Evolutionary conservation across 148 eudicot species (phyloP), one percentile per base, ranked within the genome.

Genomic region (Rhododendron simsii): DNA sequence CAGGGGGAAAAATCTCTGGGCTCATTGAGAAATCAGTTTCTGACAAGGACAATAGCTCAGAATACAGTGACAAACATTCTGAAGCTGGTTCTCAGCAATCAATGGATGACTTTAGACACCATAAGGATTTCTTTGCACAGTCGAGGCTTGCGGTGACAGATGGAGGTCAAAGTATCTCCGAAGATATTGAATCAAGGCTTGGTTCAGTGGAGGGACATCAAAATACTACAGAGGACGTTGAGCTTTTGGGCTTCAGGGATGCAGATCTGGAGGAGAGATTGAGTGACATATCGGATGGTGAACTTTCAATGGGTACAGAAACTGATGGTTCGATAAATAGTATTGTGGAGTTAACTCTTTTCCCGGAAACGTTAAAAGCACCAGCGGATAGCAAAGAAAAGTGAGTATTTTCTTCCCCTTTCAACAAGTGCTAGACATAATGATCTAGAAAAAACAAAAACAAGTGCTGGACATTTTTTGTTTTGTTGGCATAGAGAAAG

Each of bases 281-380:
- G 78, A 97, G 99, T 91, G 99, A 97, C 80, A 97, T 97, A 86
- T 97, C 99, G 81, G 99, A 95, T 90, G 90, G 99, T 69, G 99
- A 91, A 74, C 98, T 97, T 85, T 95, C 99, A 20, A 93, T 97
- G 98, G 98, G 96, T 79, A 97, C 99, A 28, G 99, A 97, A 89
- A 94, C 99, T 21, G 98, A 97, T 90, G 99, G 97, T 55, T 95
- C 99, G 30, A 88, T 94, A 18, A 90, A 90, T 80, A 97, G 96
- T 87, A 93, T 93, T 59, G 98, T 94, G 44, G 99, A 94, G 89
- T 91, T 91, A 69, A 97, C 98, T 57, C 98, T 97, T 88, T 97
- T 97, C 84, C 98, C 99, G 10, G 98, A 97, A 89, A 87, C 86
- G 14, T 78, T 85, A 57, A 92, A 92, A 85, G 89, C 86, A 26